Conservation (phyloP, 176 grass and related monocot genomes). For the Paspalum notatum region DNA sequence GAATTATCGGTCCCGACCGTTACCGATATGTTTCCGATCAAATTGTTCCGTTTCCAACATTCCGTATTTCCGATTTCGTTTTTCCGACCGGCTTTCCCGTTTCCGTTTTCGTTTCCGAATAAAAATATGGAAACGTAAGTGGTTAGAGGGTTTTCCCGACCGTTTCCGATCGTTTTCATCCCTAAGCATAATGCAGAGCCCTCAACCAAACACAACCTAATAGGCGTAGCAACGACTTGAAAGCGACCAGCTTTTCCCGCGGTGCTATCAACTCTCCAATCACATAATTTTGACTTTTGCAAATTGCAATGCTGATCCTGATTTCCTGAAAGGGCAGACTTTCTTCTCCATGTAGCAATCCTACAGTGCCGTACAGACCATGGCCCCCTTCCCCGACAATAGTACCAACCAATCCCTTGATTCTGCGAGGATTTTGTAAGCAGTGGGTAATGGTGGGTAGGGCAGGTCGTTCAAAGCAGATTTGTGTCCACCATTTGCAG, state of each 20-base stretch:
- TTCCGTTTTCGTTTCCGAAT: no score
- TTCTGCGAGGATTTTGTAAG: conserved; percentile 15
- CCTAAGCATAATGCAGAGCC: background rate
- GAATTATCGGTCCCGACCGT: no score
- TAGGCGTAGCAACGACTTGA: background rate
- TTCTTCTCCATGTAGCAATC: background rate
- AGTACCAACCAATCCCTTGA: background rate
- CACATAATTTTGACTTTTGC: background rate
- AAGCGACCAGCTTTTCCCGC: background rate
- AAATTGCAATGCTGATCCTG: background rate
- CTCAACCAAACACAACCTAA: background rate
- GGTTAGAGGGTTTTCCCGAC: no score
- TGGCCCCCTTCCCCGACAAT: background rate
- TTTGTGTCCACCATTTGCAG: conserved; percentile 24
- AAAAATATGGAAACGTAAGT: no score
- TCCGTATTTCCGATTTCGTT: no score
- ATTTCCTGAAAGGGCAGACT: background rate
- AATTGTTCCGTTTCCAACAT: no score
- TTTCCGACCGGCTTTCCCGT: no score
- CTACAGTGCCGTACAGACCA: background rate
- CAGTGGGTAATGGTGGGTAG: conserved; percentile 18
- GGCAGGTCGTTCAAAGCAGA: background rate
- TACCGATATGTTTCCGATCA: no score
- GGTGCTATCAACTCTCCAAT: conserved; percentile 11
- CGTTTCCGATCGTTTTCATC: no score